Base-by-base conservation (phyloP, 129 eudicot species). In the Flaveria ramosissima region DNA sequence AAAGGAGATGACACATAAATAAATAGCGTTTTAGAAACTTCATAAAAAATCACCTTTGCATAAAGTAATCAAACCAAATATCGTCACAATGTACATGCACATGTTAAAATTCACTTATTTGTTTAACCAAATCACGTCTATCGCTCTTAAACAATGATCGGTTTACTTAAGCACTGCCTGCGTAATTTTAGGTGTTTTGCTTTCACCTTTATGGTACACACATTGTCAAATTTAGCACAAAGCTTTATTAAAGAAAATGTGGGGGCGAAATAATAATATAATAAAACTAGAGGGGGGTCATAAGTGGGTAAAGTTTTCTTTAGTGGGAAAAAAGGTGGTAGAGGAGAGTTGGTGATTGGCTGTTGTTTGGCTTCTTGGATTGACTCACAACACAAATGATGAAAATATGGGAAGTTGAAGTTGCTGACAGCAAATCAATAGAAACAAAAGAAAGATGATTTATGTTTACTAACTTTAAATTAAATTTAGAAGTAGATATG, bases 11-110 rank as follows among this genome's bases (percentile, higher is more conserved):
- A 66, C 9, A 52, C 74, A 66, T 36, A 26, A 51, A 51, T 14
- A 77, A 77, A 42, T 77, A 52, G 57, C 11, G 81, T 67, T 68
- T n/a, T 10, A 43, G 23, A 60, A 59, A 59, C 78, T 10, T 62
- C 70, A 1, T 14, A 0, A 48, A 47, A 70, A 48, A 10, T 6
- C 45, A 2, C 24, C 43, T 73, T 39, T 59, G 24, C 42, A 2
- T 36, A 73, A 73, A 53, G 74, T 68, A 52, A 39, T 62, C 26
- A 39, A 30, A 67, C 67, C 27, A 62, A 68, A 68, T 67, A 66
- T 67, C 2, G 77, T 41, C 13, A 10, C 55, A 21, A 73, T 23
- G 20, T 56, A 43, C 24, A 1, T 43, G 36, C 7, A 36, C 56
- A 56, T 57, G 14, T 21, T 36, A 32, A 6, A 36, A 5, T 36